A percentile compares a stretch with the other conserved stretches of the same genome.
Evolutionary conservation across 352 stramenopile genomes (phyloP).

Genomic region (Blastocystis sp.): DNA sequence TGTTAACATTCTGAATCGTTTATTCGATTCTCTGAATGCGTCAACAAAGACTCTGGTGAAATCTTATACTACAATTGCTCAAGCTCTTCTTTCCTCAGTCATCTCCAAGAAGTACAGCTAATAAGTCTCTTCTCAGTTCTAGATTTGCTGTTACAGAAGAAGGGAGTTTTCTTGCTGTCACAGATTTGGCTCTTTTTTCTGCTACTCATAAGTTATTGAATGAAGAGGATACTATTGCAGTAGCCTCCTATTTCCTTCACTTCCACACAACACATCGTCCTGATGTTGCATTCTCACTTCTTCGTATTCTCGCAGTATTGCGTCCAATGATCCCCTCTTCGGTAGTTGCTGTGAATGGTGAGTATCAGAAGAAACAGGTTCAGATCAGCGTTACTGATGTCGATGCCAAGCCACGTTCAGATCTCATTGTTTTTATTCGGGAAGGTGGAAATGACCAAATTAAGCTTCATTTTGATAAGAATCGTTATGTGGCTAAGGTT

Average conservation of each 20-base stretch:
- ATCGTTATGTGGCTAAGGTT: neutral
- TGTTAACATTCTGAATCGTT: neutral
- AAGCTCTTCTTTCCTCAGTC: neutral
- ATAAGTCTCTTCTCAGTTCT: neutral
- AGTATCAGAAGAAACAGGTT: neutral
- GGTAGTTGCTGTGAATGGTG: neutral
- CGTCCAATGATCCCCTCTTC: neutral
- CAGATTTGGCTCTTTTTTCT: neutral
- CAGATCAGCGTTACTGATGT: neutral
- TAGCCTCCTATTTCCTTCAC: neutral
- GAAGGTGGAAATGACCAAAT: neutral
- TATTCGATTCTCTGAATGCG: neutral
- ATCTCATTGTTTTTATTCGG: neutral
- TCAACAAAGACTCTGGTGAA: neutral
- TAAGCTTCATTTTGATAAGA: neutral
- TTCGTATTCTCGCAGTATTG: neutral
- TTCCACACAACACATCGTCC: neutral
- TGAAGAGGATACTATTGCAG: neutral
- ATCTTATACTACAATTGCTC: neutral
- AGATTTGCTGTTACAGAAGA: neutral
- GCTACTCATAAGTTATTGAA: neutral
- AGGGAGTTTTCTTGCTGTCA: neutral
- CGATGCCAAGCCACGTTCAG: neutral
- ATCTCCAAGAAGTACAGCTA: neutral
- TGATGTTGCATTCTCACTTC: neutral